These are phyloP conservation scores for Nemania diffusa DNA, from an alignment of 2,329 filamentous ascomycete species.

Conservation along the genomic window DNA sequence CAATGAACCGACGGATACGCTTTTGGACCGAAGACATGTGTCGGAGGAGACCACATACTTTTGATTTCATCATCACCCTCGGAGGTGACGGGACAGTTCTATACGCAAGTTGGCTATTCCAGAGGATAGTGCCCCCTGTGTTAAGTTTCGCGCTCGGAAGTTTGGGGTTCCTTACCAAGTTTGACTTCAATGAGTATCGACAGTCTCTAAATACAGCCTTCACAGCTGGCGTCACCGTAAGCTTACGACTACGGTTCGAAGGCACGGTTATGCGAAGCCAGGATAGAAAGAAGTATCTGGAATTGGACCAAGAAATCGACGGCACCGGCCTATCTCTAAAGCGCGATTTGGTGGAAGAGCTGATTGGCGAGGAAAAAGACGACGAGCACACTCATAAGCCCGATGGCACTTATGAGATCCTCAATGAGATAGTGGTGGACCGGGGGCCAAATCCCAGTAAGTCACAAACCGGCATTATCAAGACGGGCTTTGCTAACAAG, in stretches of 20 bases:
- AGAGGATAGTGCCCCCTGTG: slow-evolving; percentile 92
- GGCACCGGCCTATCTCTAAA: slow-evolving; percentile 54
- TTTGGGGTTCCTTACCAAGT: slow-evolving; percentile 94
- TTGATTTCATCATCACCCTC: slow-evolving; percentile 92
- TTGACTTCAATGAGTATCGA: slow-evolving; percentile 83
- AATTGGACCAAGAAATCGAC: slow-evolving; percentile 39
- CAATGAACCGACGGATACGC: slow-evolving; percentile 67
- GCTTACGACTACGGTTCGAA: slow-evolving; percentile 88
- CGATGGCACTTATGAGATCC: slow-evolving; percentile 85
- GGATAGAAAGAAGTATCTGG: slow-evolving; percentile 52
- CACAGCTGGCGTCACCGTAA: slow-evolving; percentile 85
- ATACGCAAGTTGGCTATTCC: slow-evolving; percentile 96
- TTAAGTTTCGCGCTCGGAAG: slow-evolving; percentile 92
- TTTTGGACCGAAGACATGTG: slow-evolving; percentile 90
- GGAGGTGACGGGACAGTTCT: slow-evolving; percentile 97
- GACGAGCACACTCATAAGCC: slow-evolving; percentile 87
- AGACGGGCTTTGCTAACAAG: slow-evolving; percentile 20
- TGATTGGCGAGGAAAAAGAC: slow-evolving; percentile 86
- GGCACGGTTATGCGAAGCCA: slow-evolving; percentile 90
- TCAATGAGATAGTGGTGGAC: slow-evolving; percentile 98
- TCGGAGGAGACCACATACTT: slow-evolving; percentile 79
- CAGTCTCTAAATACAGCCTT: slow-evolving; percentile 78
- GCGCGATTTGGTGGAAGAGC: slow-evolving; percentile 85
- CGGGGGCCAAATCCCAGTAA: slow-evolving; percentile 90
- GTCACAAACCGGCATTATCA: slow-evolving; percentile 48